Conservation (phyloP, 169 alveolate genomes). For the Plasmodium malariae region DNA sequence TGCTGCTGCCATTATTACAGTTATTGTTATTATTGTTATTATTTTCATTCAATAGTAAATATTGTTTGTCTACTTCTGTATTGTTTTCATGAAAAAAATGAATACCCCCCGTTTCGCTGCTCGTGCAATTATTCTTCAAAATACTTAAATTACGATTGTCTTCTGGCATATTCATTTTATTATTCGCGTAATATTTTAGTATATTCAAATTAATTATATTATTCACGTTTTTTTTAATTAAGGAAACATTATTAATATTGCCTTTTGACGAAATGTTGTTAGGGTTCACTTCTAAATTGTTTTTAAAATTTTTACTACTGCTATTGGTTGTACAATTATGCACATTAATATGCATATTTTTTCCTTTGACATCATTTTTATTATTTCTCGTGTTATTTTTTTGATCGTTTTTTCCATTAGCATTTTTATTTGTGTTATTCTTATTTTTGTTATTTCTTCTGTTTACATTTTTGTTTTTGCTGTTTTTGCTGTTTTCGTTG, state of each 20-base stretch:
- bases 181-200: slow-evolving; percentile 14
- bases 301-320: background rate
- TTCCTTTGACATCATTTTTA: background rate
- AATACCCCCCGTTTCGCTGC: slow-evolving; percentile 9
- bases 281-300: background rate
- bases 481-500: background rate
- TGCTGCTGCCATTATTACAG: too few species aligned
- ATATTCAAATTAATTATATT: slow-evolving; percentile 16
- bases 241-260: background rate
- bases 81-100: slow-evolving; percentile 24
- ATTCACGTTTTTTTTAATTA: slow-evolving; percentile 6
- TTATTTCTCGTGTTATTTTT: background rate
- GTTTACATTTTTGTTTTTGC: slow-evolving; percentile 14
- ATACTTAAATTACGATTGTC: slow-evolving; percentile 1
- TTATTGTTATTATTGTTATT: too few species aligned
- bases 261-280: background rate
- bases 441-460: slow-evolving; percentile 13
- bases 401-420: background rate
- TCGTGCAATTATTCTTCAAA: background rate
- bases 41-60: background rate
- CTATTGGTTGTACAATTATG: background rate
- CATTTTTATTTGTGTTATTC: slow-evolving; percentile 16
- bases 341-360: background rate
- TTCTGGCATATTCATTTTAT: slow-evolving; percentile 4
- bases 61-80: background rate